Evolutionary conservation across 2,329 filamentous ascomycete species (phyloP), one percentile per base, ranked within the genome.

Genomic region (Alternaria gaisen): DNA sequence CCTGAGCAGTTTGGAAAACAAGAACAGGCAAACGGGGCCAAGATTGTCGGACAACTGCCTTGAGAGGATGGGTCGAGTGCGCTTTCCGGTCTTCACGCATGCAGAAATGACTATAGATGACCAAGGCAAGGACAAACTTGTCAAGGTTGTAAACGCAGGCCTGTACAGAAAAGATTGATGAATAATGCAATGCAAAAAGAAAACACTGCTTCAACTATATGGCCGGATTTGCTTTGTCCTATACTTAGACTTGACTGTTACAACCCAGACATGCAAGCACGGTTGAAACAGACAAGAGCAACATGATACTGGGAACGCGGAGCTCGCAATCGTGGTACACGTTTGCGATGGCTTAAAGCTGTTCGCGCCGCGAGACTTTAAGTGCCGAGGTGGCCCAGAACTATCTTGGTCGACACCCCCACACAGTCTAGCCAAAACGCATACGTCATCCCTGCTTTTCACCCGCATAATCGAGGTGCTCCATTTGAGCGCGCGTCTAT

Each of bases 1-100:
- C 80, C 80, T 26, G 75, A 77, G 68, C 75, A 77, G 14, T 80
- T 76, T 66, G 68, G 68, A 9, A 69, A 69, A 26, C 64, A 62
- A 24, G 66, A 70, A 24, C 67, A 63, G 30, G 24, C 58, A n/a
- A 32, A 50, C 4, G 68, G 60, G 2, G 67, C 73, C 20, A 69
- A 76, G 58, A 74, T 62, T 18, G 74, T 79, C n/a, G 77, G 77
- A 53, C 71, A 75, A 57, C 57, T 79, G 44, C 76, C 77, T 41
- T 79, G 56, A 63, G 11, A 20, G 5, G 20, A 22, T 12, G 4
- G 30, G 18, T 18, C 20, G 41, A 26, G 16, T 26, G 24, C 24
- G 7, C 24, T 26, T 26, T 26, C 24, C 24, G 7, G 24, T 7
- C 24, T 26, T 7, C 6, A 26, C 7, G 24, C 24, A 26, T 26